These are phyloP conservation scores for Ajuga reptans DNA, from an alignment of 305 asterid species.

Conservation along the genomic window DNA sequence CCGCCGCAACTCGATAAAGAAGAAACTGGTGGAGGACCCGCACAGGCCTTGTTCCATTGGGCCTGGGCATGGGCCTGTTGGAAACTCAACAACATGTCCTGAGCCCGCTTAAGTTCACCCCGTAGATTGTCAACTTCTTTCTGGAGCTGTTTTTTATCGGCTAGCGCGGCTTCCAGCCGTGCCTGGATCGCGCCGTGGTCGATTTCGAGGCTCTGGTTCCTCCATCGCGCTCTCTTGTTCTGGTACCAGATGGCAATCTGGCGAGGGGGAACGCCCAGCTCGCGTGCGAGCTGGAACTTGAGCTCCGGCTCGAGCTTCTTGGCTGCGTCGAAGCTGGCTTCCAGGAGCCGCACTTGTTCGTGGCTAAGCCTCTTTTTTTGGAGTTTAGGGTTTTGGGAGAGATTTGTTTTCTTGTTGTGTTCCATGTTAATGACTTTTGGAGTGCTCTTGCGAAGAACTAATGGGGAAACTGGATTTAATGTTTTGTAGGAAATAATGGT, in stretches of 20 bases:
- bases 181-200: constrained; percentile 52
- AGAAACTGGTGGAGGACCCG: constrained; percentile 27
- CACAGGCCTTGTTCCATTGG: neutral
- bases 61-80: constrained; percentile 15
- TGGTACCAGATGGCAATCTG: constrained; percentile 78
- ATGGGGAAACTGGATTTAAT: no score
- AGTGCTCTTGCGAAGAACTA: no score
- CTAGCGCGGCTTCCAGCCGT: constrained; percentile 35
- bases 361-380: constrained; percentile 50
- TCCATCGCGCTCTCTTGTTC: constrained; percentile 73
- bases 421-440: neutral
- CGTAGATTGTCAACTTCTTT: constrained; percentile 44
- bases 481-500: no score
- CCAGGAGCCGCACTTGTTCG: constrained; percentile 55
- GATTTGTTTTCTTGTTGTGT: constrained; percentile 24
- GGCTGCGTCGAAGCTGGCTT: constrained; percentile 45
- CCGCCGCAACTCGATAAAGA: constrained; percentile 66
- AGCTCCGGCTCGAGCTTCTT: constrained; percentile 65
- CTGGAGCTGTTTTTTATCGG: constrained; percentile 46
- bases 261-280: constrained; percentile 53
- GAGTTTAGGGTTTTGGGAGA: constrained; percentile 24
- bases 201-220: constrained; percentile 56
- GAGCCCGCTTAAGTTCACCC: constrained; percentile 47
- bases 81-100: constrained; percentile 33
- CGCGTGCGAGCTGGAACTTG: constrained; percentile 56